Evolutionary conservation across 2,329 filamentous ascomycete species (phyloP).

Genomic region (Botrytis aclada): DNA sequence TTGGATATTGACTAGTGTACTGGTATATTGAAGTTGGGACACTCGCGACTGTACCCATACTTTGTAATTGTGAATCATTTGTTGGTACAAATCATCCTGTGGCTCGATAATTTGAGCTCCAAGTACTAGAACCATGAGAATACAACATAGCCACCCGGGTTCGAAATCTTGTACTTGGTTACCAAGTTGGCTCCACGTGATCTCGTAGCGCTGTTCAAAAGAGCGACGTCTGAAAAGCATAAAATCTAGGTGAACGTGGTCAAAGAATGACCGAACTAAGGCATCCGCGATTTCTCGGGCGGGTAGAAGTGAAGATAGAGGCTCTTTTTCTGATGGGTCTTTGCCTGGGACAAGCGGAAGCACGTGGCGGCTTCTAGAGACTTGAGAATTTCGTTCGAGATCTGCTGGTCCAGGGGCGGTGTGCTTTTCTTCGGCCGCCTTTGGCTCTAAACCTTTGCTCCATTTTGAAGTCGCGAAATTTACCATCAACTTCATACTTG

Average conservation of each 20-base stretch:
- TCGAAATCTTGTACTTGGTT: constrained; percentile 38
- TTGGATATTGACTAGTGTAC: constrained; percentile 43
- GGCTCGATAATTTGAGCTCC: constrained; percentile 42
- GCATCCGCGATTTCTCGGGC: constrained; percentile 40
- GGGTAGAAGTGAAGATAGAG: constrained; percentile 37
- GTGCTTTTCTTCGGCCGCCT: constrained; percentile 29
- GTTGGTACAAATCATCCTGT: constrained; percentile 33
- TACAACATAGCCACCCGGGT: constrained; percentile 42
- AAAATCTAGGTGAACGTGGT: constrained; percentile 41
- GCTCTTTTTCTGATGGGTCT: constrained; percentile 24
- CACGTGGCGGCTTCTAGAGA: constrained; percentile 1
- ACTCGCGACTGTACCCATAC: constrained; percentile 39
- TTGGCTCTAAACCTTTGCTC: constrained; percentile 36
- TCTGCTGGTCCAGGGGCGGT: constrained; percentile 10
- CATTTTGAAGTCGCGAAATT: constrained; percentile 34
- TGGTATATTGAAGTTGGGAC: constrained; percentile 40
- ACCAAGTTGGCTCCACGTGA: constrained; percentile 37
- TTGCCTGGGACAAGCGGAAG: neutral
- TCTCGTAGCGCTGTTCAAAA: constrained; percentile 42
- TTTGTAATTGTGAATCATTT: constrained; percentile 39
- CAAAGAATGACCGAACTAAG: constrained; percentile 43
- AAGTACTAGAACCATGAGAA: constrained; percentile 39
- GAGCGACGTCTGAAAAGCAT: constrained; percentile 42
- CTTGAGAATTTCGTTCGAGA: constrained; percentile 10
- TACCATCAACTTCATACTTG: constrained; percentile 29